A percentile compares a stretch with the other conserved stretches of the same genome.
Evolutionary conservation across 2,329 filamentous ascomycete genomes (phyloP).

Genomic region (Fusarium begoniae): DNA sequence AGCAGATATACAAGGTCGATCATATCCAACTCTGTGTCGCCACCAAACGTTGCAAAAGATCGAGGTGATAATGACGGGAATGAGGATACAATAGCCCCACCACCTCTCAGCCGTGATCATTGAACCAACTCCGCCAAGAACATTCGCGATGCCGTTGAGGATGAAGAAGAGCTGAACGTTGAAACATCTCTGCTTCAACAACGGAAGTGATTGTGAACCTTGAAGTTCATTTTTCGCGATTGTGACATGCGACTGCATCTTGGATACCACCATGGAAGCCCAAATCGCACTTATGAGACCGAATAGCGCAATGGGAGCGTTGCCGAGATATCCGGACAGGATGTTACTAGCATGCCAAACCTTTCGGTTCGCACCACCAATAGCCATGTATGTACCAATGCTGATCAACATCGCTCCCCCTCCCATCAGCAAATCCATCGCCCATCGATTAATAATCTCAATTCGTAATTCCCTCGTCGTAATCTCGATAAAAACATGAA

Average conservation of each 20-base stretch:
- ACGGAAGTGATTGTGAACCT: conserved; percentile 33
- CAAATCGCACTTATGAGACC: conserved; percentile 59
- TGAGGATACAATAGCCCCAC: conserved; percentile 62
- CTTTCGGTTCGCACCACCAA: conserved; percentile 54
- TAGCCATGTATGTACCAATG: conserved; percentile 62
- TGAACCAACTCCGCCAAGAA: conserved; percentile 59
- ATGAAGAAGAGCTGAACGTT: conserved; percentile 51
- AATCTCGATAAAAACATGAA: conserved; percentile 54
- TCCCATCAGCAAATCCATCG: conserved; percentile 62
- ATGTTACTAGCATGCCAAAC: conserved; percentile 61
- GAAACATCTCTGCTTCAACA: conserved; percentile 52
- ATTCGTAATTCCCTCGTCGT: conserved; percentile 59
- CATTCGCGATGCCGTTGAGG: conserved; percentile 55
- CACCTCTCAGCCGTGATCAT: conserved; percentile 60
- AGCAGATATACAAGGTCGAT: conserved; percentile 20
- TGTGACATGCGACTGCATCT: conserved; percentile 51
- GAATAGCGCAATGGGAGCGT: conserved; percentile 58
- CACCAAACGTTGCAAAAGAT: conserved; percentile 60
- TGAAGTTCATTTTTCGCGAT: conserved; percentile 41
- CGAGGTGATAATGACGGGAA: conserved; percentile 59
- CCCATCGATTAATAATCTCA: conserved; percentile 59
- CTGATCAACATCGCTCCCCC: conserved; percentile 60
- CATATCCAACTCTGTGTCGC: conserved; percentile 57
- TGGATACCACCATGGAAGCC: conserved; percentile 54
- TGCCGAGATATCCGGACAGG: conserved; percentile 65